Percentiles rank a stretch among this genome's conserved stretches.
Conservation (phyloP, 306 rosid species). For the Quercus bicolor region DNA sequence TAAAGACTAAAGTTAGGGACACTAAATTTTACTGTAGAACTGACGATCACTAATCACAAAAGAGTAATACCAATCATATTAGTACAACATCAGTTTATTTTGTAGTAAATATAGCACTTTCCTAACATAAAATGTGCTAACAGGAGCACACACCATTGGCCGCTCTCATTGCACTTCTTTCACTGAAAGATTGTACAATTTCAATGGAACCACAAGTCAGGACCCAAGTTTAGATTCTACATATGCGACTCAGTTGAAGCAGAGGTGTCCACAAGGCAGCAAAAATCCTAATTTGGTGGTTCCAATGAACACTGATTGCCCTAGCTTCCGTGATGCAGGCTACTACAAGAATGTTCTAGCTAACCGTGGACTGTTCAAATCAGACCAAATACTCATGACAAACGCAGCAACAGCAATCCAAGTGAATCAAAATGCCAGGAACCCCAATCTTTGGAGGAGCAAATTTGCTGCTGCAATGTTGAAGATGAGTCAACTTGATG, state of each 20-base stretch:
- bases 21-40: too few species aligned
- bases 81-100: too few species aligned
- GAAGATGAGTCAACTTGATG: constrained; percentile 62
- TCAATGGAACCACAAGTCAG: constrained; percentile 43
- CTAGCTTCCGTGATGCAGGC: constrained; percentile 32
- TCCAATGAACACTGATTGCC: constrained; percentile 58
- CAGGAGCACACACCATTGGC: constrained; percentile 78
- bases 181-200: constrained; percentile 56
- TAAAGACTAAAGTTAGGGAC: not conserved
- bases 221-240: constrained; percentile 61
- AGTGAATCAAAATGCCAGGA: constrained; percentile 45
- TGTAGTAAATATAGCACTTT: too few species aligned
- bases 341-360: constrained; percentile 43
- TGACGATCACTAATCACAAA: too few species aligned
- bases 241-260: constrained; percentile 49
- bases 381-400: constrained; percentile 61
- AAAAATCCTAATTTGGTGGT: constrained; percentile 46
- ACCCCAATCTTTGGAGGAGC: constrained; percentile 35
- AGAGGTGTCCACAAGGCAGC: constrained; percentile 52
- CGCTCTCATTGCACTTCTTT: constrained; percentile 64
- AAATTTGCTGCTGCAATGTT: constrained; percentile 63
- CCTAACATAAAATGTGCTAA: not conserved
- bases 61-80: too few species aligned
- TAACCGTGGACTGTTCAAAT: constrained; percentile 54
- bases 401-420: constrained; percentile 38